Evolutionary conservation across 352 stramenopile species (phyloP), one percentile per base, ranked within the genome.

Genomic region (Thraustotheca clavata): DNA sequence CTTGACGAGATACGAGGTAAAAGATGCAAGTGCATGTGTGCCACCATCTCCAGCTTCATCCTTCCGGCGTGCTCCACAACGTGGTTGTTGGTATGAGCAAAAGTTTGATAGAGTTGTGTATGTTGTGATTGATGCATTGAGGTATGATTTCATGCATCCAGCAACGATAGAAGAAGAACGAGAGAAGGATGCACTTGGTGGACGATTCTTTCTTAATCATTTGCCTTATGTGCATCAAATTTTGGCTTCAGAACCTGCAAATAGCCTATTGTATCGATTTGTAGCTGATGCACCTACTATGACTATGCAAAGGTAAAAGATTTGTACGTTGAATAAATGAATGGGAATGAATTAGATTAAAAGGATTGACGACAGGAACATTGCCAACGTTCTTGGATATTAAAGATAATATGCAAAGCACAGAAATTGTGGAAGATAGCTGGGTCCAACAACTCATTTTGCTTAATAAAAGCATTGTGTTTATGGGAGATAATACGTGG

Each of bases 401-500:
- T 70, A 90, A 91, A 55, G 80, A 96, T 54, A 97, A 97, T 69
- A 95, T 98, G 74, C 81, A 87, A 60, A 89, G 89, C 67, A 70
- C 79, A 4, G 84, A 83, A 52, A 95, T 99, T 60, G 84, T 89
- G 9, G 96, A 99, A 73, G 96, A 99, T 86, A 98, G 97, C 62
- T 90, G 97, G 75, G 73, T 99, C 29, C 69, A 89, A 43, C 95
- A 98, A 71, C 50, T 92, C 4, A 70, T 26, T 32, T 33, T 49
- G 8, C 65, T 89, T 67, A 76, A 83, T 49, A 73, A 76, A 9
- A 76, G 72, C 7, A 80, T 98, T 39, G 88, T 94, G 39, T 99
- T 99, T 76, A 98, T 99, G 74, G 96, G 96, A n/a, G 96, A 99
- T 77, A 95, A 99, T 79, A 99, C 96, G 36, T 99, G 96, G 96